Base-by-base conservation (phyloP, 768 basidiomycete species). In the Scleroderma bovista region DNA sequence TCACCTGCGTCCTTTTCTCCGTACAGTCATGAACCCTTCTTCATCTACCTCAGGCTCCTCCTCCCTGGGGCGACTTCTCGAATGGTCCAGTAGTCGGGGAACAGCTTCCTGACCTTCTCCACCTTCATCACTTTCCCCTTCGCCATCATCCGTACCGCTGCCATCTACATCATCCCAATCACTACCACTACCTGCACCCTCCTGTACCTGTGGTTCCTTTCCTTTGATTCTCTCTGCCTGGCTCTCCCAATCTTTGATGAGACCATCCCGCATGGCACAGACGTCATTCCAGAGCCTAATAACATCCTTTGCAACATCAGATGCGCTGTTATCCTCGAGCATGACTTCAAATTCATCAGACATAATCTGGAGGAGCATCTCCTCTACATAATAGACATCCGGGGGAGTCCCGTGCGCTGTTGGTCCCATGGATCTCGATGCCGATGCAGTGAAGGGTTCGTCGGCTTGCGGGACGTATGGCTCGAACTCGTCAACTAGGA, bases 21-120 rank as follows among this genome's bases (percentile, higher is more conserved):
- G 78, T 2, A 98, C 90, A 45, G 86, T 62, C 3, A 86, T 91
- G 63, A 98, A 98, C 1, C 94, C 94, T 51, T 98, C 93, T 53
- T 93, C 88, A 59, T 97, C 94, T 0, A 94, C 75, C 45, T 89
- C 78, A 0, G 87, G 85, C 59, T 86, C 84, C 11, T 86, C 84
- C 11, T 74, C 69, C 46, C 67, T 72, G 8, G 50, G 52, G 24
- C 26, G 60, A 41, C 37, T 26, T 47, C 70, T 72, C 3, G 63
- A 52, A 37, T 56, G 67, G 49, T 78, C 73, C 17, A 86, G 56
- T 20, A 90, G 64, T 56, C 74, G 74, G 3, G 87, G 88, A 1
- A 67, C 76, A 36, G 74, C 78, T 6, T 78, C 75, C 23, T 3
- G 12, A 41, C 70, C 74, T 9, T 29, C 26, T 9, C 26, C 26